Evolutionary conservation across 148 eudicot species (phyloP).

Genomic region (Selenicereus undatus): DNA sequence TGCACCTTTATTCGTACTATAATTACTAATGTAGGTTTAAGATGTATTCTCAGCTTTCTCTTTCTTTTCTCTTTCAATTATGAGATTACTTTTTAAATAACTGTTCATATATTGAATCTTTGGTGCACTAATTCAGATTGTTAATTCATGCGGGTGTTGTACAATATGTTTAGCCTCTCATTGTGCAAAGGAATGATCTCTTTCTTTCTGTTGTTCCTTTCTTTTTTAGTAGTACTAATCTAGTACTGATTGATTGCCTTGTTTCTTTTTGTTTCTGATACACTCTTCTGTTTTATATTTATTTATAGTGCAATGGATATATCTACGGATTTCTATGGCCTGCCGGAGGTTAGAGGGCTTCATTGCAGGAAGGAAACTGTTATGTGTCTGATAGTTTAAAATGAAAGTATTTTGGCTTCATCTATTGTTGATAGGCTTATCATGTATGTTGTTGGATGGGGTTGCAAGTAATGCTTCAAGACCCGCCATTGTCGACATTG

Average conservation of each 20-base stretch:
- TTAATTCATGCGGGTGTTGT: not conserved
- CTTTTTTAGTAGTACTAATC: not conserved
- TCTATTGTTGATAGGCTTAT: slow-evolving; percentile 29
- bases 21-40: slow-evolving; percentile 17
- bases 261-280: not conserved
- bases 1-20: slow-evolving; percentile 17
- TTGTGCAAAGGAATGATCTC: not conserved
- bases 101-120: no score
- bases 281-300: not conserved
- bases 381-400: slow-evolving; percentile 23
- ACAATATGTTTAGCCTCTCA: not conserved
- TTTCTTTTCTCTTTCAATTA: not conserved
- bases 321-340: slow-evolving; percentile 14
- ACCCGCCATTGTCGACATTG: slow-evolving; percentile 71
- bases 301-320: slow-evolving; percentile 23
- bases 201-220: not conserved
- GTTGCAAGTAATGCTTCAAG: slow-evolving; percentile 44
- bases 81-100: no score
- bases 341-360: slow-evolving; percentile 15
- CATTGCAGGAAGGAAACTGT: slow-evolving; percentile 17
- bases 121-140: not conserved
- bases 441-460: slow-evolving; percentile 37
- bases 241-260: not conserved
- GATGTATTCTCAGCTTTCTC: slow-evolving; percentile 7
- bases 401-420: slow-evolving; percentile 42